A percentile compares a stretch with the other conserved stretches of the same genome.
Conservation (phyloP, 2,329 filamentous ascomycete genomes). For the Chaetomium olivaceum region DNA sequence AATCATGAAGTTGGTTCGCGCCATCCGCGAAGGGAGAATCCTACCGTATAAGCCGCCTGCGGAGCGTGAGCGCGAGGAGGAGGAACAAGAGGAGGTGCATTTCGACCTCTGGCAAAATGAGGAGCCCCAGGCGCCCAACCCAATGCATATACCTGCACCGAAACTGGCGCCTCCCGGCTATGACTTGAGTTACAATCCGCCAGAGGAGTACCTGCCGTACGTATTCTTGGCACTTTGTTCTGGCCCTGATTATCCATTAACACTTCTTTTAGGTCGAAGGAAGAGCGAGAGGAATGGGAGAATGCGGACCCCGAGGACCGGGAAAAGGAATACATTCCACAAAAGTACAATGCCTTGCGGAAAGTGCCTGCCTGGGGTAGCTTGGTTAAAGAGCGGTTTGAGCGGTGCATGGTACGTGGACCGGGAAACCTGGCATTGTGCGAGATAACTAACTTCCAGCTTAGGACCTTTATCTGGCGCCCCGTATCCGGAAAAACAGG, state of each 20-base stretch:
- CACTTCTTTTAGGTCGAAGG: conserved; percentile 53
- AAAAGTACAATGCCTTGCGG: conserved; percentile 78
- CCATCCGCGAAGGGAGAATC: conserved; percentile 91
- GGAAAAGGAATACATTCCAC: conserved; percentile 84
- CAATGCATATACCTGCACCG: conserved; percentile 93
- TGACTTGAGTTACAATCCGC: conserved; percentile 95
- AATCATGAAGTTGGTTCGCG: conserved; percentile 94
- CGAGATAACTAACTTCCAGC: conserved; percentile 2
- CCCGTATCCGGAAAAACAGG: conserved; percentile 86
- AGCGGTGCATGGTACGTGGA: conserved; percentile 67
- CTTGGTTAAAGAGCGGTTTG: conserved; percentile 94
- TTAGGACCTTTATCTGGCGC: conserved; percentile 85
- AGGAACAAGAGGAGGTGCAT: conserved; percentile 68
- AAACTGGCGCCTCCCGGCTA: conserved; percentile 92
- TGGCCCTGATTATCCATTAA: conserved; percentile 1
- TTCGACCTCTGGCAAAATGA: conserved; percentile 98
- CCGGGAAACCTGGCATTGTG: neutral
- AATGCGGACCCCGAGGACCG: conserved; percentile 84
- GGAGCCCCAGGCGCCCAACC: conserved; percentile 74
- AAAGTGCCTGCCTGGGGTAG: conserved; percentile 88
- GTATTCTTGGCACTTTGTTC: neutral
- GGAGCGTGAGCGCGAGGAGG: conserved; percentile 66
- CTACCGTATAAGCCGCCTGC: conserved; percentile 80
- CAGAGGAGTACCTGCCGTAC: conserved; percentile 82
- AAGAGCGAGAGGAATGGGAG: conserved; percentile 84